A percentile compares a stretch with the other conserved stretches of the same genome.
Conservation (phyloP, 2,329 filamentous ascomycete genomes). For the Fusarium falciforme region DNA sequence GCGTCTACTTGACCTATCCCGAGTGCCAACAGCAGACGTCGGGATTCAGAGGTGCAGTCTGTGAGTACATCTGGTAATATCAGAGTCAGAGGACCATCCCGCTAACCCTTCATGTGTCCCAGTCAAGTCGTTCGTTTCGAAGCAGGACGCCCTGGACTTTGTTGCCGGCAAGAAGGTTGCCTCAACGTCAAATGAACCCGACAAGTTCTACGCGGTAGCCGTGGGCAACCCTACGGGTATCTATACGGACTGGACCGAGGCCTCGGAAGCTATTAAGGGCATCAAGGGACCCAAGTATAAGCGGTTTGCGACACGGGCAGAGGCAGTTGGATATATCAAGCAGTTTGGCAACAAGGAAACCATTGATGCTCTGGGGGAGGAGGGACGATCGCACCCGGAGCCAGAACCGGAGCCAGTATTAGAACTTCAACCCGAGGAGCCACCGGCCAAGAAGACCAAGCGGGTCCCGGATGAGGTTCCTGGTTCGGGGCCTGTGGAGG, state of each 20-base stretch:
- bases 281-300: constrained; percentile 78
- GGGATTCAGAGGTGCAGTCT: constrained; percentile 72
- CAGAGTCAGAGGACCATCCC: neutral
- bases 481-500: constrained; percentile 16
- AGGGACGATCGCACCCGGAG: constrained; percentile 32
- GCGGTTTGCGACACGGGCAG: constrained; percentile 73
- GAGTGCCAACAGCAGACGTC: constrained; percentile 71
- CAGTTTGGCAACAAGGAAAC: constrained; percentile 58
- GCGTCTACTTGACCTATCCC: constrained; percentile 72
- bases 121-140: constrained; percentile 84
- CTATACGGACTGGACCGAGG: constrained; percentile 74
- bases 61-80: constrained; percentile 61
- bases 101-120: constrained; percentile 18
- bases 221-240: constrained; percentile 69
- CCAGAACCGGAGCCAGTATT: neutral
- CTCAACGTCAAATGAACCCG: constrained; percentile 53
- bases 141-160: constrained; percentile 83
- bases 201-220: constrained; percentile 71
- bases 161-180: constrained; percentile 67
- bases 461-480: constrained; percentile 43
- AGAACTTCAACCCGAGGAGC: constrained; percentile 31
- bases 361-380: constrained; percentile 54
- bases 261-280: constrained; percentile 78
- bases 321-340: constrained; percentile 82
- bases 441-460: constrained; percentile 40